Percentiles rank a stretch among this genome's conserved stretches.
These are phyloP conservation scores for Trichoderma oligosporum DNA, from an alignment of 2,329 filamentous ascomycete genomes.

Conservation along the genomic window DNA sequence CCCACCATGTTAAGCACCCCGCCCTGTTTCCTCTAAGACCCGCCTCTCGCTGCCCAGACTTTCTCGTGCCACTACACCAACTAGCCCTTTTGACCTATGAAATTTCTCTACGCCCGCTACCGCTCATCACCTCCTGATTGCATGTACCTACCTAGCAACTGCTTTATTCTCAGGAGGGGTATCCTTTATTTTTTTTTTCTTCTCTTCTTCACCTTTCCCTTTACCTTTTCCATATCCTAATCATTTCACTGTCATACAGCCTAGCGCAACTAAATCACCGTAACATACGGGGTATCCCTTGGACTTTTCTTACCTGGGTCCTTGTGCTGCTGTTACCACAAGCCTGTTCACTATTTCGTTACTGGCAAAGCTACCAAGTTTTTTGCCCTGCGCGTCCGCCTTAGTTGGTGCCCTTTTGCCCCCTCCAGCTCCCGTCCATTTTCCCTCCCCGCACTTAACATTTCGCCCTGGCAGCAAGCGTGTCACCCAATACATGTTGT, in stretches of 20 bases:
- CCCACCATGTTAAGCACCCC: conserved; percentile 22
- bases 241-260: conserved; percentile 24
- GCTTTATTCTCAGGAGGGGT: conserved; percentile 19
- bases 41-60: conserved; percentile 18
- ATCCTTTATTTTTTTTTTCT: conserved; percentile 1
- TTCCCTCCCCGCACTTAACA: conserved; percentile 20
- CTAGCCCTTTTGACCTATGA: conserved; percentile 19
- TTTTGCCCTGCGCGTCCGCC: conserved; percentile 14
- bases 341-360: conserved; percentile 7
- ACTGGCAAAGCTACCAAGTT: conserved; percentile 15
- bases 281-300: background rate
- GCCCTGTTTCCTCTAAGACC: conserved; percentile 21
- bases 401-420: conserved; percentile 14
- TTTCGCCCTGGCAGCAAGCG: conserved; percentile 19
- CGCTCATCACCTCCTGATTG: conserved; percentile 22
- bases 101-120: conserved; percentile 19
- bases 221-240: too few relatives aligned
- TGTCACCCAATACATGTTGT: conserved; percentile 10
- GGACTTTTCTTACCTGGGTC: background rate
- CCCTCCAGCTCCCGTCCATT: conserved; percentile 15
- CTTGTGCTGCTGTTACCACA: conserved; percentile 9
- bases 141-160: conserved; percentile 26
- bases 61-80: conserved; percentile 20
- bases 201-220: background rate
- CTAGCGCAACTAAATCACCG: conserved; percentile 26